A percentile compares a stretch with the other conserved stretches of the same genome.
These are phyloP conservation scores for Stemphylium vesicarium DNA, from an alignment of 2,329 filamentous ascomycete species.

Conservation along the genomic window DNA sequence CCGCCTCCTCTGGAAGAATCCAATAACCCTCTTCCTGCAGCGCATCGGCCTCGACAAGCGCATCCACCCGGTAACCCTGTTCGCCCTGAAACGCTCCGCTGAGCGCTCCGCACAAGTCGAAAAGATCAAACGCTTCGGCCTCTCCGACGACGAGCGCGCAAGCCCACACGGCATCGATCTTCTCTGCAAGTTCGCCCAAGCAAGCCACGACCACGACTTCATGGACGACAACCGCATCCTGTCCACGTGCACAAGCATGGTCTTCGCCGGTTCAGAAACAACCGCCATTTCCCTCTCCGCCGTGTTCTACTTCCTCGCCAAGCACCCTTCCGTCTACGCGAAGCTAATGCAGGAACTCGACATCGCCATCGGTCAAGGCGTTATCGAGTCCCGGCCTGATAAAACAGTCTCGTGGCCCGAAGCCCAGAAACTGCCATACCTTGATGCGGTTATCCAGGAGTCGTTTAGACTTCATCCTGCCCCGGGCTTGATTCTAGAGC, in stretches of 20 bases:
- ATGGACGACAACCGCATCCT: slow-evolving; percentile 74
- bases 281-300: slow-evolving; percentile 75
- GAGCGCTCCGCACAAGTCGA: slow-evolving; percentile 65
- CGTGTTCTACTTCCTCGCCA: slow-evolving; percentile 76
- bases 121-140: slow-evolving; percentile 54
- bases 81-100: slow-evolving; percentile 70
- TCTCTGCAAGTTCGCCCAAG: slow-evolving; percentile 74
- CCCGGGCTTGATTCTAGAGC: slow-evolving; percentile 73
- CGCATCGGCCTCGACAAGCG: slow-evolving; percentile 71
- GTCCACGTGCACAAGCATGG: slow-evolving; percentile 74
- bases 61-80: slow-evolving; percentile 75
- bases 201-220: slow-evolving; percentile 70
- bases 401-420: slow-evolving; percentile 73
- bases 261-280: slow-evolving; percentile 77
- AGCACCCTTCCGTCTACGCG: slow-evolving; percentile 62
- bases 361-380: slow-evolving; percentile 59
- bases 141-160: slow-evolving; percentile 38
- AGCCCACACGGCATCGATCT: slow-evolving; percentile 61
- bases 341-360: slow-evolving; percentile 69
- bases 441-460: slow-evolving; percentile 80
- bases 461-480: slow-evolving; percentile 78
- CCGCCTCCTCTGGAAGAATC: slow-evolving; percentile 74
- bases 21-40: slow-evolving; percentile 70
- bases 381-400: slow-evolving; percentile 52
- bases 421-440: slow-evolving; percentile 72